These are phyloP conservation scores for Fomitopsis palustris DNA, from an alignment of 1,284 basidiomycete genomes.

Conservation along the genomic window DNA sequence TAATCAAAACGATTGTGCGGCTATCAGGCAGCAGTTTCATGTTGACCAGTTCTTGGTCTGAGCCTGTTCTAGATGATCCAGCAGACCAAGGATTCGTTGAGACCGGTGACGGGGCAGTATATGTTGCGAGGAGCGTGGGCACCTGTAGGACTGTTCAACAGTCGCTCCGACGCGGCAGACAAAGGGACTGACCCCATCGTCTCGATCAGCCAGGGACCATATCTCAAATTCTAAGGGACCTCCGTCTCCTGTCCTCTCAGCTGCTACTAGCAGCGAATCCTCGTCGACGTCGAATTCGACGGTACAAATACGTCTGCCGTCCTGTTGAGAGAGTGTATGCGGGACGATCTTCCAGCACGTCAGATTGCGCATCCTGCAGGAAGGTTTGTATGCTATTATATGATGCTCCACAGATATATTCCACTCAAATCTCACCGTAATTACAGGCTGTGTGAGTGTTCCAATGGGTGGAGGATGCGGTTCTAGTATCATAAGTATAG, in stretches of 20 bases:
- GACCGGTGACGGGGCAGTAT: constrained; percentile 19
- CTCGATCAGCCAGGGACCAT: constrained; percentile 2
- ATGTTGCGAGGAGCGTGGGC: constrained; percentile 19
- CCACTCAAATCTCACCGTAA: too few relatives aligned
- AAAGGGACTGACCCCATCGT: constrained; percentile 11
- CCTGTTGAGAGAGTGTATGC: neutral
- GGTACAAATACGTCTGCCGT: neutral
- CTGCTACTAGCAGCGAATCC: neutral
- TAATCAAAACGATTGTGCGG: constrained; percentile 58
- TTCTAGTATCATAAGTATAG: too few relatives aligned
- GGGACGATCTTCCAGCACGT: neutral
- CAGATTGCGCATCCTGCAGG: neutral
- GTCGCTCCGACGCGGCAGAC: neutral
- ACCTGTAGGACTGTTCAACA: neutral
- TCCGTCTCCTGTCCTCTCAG: neutral
- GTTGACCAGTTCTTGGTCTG: constrained; percentile 46
- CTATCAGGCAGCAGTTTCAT: constrained; percentile 68
- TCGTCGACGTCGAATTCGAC: neutral
- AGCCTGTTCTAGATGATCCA: constrained; percentile 8
- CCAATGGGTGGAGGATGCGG: too few relatives aligned
- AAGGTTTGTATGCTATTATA: too few relatives aligned
- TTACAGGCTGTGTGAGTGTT: too few relatives aligned
- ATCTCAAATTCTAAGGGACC: neutral
- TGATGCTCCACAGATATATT: too few relatives aligned
- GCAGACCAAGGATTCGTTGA: constrained; percentile 24